phyloP scores from a whole-genome alignment of 768 basidiomycete genomes.

The Podaxis carcinomalis region DNA sequence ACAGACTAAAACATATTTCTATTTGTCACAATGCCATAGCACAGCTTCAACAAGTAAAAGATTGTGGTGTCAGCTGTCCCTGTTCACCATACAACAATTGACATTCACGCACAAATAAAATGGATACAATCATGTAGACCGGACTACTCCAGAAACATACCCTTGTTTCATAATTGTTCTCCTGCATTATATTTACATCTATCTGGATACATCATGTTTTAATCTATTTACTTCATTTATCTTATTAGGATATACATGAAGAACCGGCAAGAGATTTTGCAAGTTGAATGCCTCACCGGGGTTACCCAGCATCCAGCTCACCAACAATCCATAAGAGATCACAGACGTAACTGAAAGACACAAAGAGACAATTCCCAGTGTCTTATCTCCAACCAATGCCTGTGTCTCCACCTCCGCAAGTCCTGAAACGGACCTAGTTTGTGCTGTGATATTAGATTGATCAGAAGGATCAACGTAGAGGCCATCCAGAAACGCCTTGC shows the following conservation, averaged over 20 bases:
- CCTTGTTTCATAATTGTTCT: too few relatives aligned
- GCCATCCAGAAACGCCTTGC: slow-evolving; percentile 1
- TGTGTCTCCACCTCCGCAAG: not conserved
- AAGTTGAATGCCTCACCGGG: not conserved
- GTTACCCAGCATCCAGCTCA: not conserved
- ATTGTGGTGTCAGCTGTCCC: too few relatives aligned
- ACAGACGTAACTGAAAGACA: not conserved
- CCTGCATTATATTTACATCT: too few relatives aligned
- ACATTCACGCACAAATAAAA: too few relatives aligned
- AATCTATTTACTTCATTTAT: too few relatives aligned
- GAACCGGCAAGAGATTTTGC: not conserved
- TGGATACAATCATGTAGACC: too few relatives aligned
- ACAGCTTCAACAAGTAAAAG: too few relatives aligned
- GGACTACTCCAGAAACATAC: too few relatives aligned
- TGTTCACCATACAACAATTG: too few relatives aligned
- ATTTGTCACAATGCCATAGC: too few relatives aligned
- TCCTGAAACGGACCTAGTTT: not conserved
- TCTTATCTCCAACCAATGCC: not conserved
- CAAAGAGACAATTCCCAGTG: not conserved
- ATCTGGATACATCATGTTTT: too few relatives aligned
- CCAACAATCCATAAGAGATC: not conserved
- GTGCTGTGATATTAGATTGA: not conserved
- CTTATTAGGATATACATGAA: not conserved
- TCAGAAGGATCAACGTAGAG: not conserved
- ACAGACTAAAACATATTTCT: too few relatives aligned